Evolutionary conservation across 495 filamentous ascomycete genomes (phyloP), one percentile per base, ranked within the genome.

Genomic region (Schizothecium vesticola): DNA sequence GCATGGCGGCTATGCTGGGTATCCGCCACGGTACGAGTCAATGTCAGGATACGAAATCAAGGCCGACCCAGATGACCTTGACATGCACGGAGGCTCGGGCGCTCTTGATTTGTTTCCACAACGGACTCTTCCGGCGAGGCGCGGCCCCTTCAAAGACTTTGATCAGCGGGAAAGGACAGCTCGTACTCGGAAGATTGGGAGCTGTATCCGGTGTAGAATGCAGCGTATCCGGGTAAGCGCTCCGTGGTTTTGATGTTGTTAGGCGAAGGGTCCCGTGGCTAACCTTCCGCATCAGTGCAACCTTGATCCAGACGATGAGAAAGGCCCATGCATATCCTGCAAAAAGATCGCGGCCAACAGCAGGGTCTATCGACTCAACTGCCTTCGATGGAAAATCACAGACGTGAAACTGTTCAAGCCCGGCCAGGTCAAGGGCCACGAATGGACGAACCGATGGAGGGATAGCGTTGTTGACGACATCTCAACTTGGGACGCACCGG

Each of bases 361-460:
- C 63, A 84, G 77, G 65, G 74, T 84, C 7, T 81, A 76, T 67
- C 76, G 81, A 25, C 77, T 84, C 63, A 80, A 77, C 26, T 86
- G 83, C 62, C 75, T 84, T 59, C 79, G 83, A 11, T 80, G 79
- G 68, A 86, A 86, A 72, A 82, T 86, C 65, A 84, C 79, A 12
- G 83, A 84, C 51, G 78, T 85, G 36, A 80, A 78, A 55, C 72
- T 86, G 22, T 84, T 82, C 72, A 83, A 83, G 71, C 78, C 82
- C 3, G 83, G 82, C 19, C 79, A 80, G 63, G 83, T 84, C 62
- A 78, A 80, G 63, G 83, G 81, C 10, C 78, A 79, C 59, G 81
- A 84, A 59, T 85, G 83, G 83, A 86, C 81, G n/a, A 75, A 78
- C 58, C 80, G 83, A 31, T 86, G 83, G 83, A 75, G 76, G 59